phyloP scores from a whole-genome alignment of 2,329 filamentous ascomycete species.

The Esteya vermicola region DNA sequence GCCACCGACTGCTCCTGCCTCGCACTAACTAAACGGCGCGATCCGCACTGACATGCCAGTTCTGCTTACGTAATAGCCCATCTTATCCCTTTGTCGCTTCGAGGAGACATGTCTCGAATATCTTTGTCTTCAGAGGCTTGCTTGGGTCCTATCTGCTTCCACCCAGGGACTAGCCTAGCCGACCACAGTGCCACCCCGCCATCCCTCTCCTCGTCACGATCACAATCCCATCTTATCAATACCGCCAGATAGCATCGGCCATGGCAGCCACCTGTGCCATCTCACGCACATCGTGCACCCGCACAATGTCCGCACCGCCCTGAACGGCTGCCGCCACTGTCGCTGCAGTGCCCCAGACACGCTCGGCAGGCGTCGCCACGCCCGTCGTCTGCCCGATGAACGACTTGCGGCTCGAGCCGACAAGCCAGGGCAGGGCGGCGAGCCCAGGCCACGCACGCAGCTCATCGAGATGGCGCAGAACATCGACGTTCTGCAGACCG shows the following conservation, averaged over 20 bases:
- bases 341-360: constrained; percentile 76
- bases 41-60: too few species aligned
- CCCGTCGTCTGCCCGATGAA: constrained; percentile 79
- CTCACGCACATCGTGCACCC: constrained; percentile 80
- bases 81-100: too few species aligned
- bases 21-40: too few species aligned
- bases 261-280: constrained; percentile 78
- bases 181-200: too few species aligned
- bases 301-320: constrained; percentile 79
- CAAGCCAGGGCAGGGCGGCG: constrained; percentile 66
- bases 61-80: too few species aligned
- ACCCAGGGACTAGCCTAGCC: too few species aligned
- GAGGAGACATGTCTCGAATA: too few species aligned
- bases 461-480: constrained; percentile 54
- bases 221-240: too few species aligned
- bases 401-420: constrained; percentile 77
- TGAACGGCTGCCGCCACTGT: constrained; percentile 74
- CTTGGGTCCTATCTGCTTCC: too few species aligned
- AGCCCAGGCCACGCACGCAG: constrained; percentile 52
- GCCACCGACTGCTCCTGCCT: too few species aligned
- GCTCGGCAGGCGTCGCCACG: constrained; percentile 52
- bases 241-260: constrained; percentile 83
- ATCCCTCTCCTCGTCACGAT: too few species aligned
- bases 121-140: too few species aligned
- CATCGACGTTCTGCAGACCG: constrained; percentile 62